Evolutionary conservation across 164 flowering plant species (phyloP).

Genomic region (Tetrastigma voinierianum): DNA sequence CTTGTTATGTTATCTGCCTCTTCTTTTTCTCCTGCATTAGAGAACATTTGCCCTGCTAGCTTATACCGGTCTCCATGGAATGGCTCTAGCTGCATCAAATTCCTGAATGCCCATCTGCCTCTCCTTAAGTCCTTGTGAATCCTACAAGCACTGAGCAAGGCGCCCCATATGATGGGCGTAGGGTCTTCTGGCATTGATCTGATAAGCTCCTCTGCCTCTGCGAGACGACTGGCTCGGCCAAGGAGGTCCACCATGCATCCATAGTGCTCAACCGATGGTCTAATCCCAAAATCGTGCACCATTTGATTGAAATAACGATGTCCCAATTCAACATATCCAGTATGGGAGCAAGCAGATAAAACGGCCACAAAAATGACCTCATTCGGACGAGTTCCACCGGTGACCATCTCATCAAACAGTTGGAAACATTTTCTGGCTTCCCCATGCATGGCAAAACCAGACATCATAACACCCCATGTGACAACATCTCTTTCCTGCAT

Average conservation of each 20-base stretch:
- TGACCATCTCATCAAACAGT: conserved; percentile 34
- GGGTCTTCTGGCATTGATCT: conserved; percentile 30
- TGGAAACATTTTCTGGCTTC: conserved; percentile 23
- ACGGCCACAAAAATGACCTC: conserved; percentile 34
- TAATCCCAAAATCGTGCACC: conserved; percentile 20
- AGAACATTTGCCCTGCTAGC: conserved; percentile 25
- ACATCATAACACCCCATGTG: conserved; percentile 41
- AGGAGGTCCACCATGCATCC: conserved; percentile 56
- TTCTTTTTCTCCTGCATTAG: conserved; percentile 18
- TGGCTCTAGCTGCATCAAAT: conserved; percentile 26
- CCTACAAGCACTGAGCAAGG: conserved; percentile 34
- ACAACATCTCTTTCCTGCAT: conserved; percentile 34
- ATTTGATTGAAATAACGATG: conserved; percentile 29
- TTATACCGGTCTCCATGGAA: conserved; percentile 27
- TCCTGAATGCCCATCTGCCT: conserved; percentile 26
- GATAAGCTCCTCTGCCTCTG: conserved; percentile 35
- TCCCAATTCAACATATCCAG: conserved; percentile 35
- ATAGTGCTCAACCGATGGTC: conserved; percentile 37
- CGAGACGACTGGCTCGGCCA: conserved; percentile 37
- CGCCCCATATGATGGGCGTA: conserved; percentile 42
- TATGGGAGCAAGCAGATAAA: conserved; percentile 41
- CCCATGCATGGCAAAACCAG: conserved; percentile 43
- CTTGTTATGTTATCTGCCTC: conserved; percentile 22
- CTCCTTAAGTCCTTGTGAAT: conserved; percentile 25
- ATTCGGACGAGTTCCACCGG: conserved; percentile 28